phyloP scores from a whole-genome alignment of 352 stramenopile species.

The Globisporangium canariense region DNA sequence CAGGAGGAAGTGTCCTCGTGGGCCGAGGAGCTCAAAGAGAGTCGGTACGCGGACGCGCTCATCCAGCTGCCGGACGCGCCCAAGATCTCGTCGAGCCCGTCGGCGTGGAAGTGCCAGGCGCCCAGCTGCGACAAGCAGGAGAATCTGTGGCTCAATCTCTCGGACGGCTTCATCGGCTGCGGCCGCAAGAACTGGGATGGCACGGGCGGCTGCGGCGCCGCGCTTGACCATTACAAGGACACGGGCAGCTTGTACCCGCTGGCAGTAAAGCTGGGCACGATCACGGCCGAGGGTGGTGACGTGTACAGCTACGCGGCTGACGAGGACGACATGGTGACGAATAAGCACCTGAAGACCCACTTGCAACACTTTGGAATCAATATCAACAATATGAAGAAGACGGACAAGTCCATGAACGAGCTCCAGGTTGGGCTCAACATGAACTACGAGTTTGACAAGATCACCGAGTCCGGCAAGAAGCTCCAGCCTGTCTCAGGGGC shows the following conservation, averaged over 20 bases:
- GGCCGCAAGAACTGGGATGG: conserved; percentile 95
- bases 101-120: conserved; percentile 86
- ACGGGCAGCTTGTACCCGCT: conserved; percentile 94
- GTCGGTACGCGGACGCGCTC: conserved; percentile 76
- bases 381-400: conserved; percentile 93
- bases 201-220: conserved; percentile 94
- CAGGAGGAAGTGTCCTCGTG: conserved; percentile 76
- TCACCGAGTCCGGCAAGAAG: conserved; percentile 95
- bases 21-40: conserved; percentile 77
- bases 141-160: conserved; percentile 99
- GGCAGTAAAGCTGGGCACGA: conserved; percentile 98
- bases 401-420: conserved; percentile 98
- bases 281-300: conserved; percentile 94
- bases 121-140: conserved; percentile 93
- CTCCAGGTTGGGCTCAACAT: conserved; percentile 97
- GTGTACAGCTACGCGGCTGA: conserved; percentile 98
- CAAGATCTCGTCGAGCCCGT: conserved; percentile 67
- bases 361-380: conserved; percentile 96
- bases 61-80: conserved; percentile 56
- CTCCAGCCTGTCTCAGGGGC: conserved; percentile 89
- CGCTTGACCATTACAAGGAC: conserved; percentile 94
- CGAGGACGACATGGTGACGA: conserved; percentile 97
- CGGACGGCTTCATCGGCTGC: conserved; percentile 84
- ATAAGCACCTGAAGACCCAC: conserved; percentile 94
- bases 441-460: conserved; percentile 97